Percentiles rank a stretch among this genome's conserved stretches.
Conservation (phyloP, 169 alveolate species). For the Theileria orientalis region DNA sequence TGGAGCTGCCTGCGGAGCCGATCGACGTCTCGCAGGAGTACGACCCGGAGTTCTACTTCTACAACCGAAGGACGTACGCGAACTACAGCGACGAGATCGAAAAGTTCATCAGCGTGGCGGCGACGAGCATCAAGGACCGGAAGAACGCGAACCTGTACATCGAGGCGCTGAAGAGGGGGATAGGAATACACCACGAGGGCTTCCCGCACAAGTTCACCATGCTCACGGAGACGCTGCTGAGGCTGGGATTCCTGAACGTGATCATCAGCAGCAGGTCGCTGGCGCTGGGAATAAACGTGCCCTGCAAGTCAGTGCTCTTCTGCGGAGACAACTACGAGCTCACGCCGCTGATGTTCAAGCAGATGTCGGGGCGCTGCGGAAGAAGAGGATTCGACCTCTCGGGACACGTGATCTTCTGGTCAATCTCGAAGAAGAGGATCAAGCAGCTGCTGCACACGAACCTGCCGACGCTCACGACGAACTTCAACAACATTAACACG, state of each 20-base stretch:
- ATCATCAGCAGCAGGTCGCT: conserved; percentile 84
- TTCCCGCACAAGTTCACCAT: conserved; percentile 73
- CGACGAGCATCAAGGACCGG: conserved; percentile 69
- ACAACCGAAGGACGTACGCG: conserved; percentile 70
- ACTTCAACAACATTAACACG: conserved; percentile 51
- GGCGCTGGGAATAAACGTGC: conserved; percentile 91
- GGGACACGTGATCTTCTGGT: conserved; percentile 89
- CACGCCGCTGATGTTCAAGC: conserved; percentile 87
- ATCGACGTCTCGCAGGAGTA: conserved; percentile 84
- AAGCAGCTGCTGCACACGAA: conserved; percentile 75
- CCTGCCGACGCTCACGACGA: conserved; percentile 73
- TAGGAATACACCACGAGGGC: conserved; percentile 90
- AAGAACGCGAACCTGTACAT: conserved; percentile 63
- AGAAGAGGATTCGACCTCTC: conserved; percentile 89
- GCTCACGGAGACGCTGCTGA: conserved; percentile 81
- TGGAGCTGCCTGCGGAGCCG: conserved; percentile 80
- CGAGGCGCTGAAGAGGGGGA: conserved; percentile 85
- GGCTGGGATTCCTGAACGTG: conserved; percentile 82
- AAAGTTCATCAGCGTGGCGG: conserved; percentile 71
- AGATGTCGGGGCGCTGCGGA: conserved; percentile 91
- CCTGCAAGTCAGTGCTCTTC: conserved; percentile 84
- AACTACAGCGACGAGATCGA: conserved; percentile 75
- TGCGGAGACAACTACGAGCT: conserved; percentile 82
- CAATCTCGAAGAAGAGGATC: conserved; percentile 79
- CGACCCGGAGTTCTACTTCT: conserved; percentile 83